phyloP scores from a whole-genome alignment of 148 eudicot genomes.

The Bassia scoparia region DNA sequence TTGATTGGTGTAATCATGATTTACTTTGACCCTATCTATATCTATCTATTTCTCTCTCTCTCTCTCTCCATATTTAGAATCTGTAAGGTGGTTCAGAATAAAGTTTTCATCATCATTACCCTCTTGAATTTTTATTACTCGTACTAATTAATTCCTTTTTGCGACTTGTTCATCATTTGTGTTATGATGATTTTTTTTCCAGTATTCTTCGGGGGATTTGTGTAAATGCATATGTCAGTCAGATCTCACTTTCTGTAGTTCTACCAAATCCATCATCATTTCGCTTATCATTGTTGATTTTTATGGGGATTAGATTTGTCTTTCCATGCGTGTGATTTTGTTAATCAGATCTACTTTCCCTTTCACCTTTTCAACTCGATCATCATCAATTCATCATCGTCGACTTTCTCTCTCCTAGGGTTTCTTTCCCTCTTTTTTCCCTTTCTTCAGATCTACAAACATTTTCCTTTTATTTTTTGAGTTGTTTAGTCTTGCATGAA shows the following conservation, averaged over 20 bases:
- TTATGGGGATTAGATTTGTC: conserved; percentile 19
- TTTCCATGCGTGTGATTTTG: background rate
- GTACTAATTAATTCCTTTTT: no score
- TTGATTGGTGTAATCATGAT: conserved; percentile 66
- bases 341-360: conserved; percentile 16
- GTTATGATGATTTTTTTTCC: background rate
- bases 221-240: conserved; percentile 28
- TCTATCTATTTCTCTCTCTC: background rate
- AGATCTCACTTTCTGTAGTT: background rate
- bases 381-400: background rate
- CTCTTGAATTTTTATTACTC: background rate
- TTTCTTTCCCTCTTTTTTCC: no score
- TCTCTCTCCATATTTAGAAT: background rate
- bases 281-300: conserved; percentile 8
- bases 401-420: conserved; percentile 21
- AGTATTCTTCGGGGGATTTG: background rate
- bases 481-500: no score
- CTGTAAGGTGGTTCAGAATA: background rate
- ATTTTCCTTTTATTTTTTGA: no score
- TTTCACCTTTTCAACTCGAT: background rate
- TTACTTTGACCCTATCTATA: conserved; percentile 23
- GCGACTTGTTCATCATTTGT: background rate
- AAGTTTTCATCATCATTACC: conserved; percentile 31
- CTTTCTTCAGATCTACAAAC: background rate
- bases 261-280: background rate